These are phyloP conservation scores for Thelonectria olida DNA, from an alignment of 2,329 filamentous ascomycete species.

Conservation along the genomic window DNA sequence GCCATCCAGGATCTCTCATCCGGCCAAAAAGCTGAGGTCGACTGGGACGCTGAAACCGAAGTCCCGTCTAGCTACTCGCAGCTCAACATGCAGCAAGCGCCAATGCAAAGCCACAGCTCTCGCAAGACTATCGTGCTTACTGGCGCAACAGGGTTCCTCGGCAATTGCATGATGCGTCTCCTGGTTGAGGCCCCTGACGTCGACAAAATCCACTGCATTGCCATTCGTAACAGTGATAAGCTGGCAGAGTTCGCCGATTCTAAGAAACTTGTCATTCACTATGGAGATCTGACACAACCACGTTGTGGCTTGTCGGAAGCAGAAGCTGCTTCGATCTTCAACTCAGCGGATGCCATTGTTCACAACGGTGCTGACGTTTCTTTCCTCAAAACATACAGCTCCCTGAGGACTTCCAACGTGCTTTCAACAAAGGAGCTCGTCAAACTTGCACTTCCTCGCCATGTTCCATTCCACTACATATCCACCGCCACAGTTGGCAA, in stretches of 20 bases:
- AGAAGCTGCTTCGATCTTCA: not conserved
- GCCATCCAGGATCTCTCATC: not conserved
- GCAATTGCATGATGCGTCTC: not conserved
- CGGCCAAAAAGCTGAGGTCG: not conserved
- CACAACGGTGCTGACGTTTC: conserved; percentile 1
- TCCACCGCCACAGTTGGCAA: too few relatives aligned
- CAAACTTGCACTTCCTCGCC: not conserved
- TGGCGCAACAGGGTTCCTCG: conserved; percentile 4
- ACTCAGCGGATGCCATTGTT: not conserved
- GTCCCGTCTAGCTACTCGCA: not conserved
- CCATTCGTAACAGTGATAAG: too few relatives aligned
- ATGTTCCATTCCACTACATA: not conserved
- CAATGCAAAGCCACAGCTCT: not conserved
- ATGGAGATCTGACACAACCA: not conserved
- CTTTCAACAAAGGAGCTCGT: not conserved
- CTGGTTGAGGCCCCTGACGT: not conserved
- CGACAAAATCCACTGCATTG: conserved; percentile 3
- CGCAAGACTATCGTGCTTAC: not conserved
- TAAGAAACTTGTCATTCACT: not conserved
- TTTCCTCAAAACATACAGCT: not conserved
- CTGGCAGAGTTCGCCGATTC: not conserved
- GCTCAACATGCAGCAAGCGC: not conserved
- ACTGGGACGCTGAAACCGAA: not conserved
- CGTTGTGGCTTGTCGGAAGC: not conserved
- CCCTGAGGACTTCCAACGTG: not conserved